A percentile compares a stretch with the other conserved stretches of the same genome.
Evolutionary conservation across 257 asterid genomes (phyloP).

Genomic region (Knoxia roxburghii): DNA sequence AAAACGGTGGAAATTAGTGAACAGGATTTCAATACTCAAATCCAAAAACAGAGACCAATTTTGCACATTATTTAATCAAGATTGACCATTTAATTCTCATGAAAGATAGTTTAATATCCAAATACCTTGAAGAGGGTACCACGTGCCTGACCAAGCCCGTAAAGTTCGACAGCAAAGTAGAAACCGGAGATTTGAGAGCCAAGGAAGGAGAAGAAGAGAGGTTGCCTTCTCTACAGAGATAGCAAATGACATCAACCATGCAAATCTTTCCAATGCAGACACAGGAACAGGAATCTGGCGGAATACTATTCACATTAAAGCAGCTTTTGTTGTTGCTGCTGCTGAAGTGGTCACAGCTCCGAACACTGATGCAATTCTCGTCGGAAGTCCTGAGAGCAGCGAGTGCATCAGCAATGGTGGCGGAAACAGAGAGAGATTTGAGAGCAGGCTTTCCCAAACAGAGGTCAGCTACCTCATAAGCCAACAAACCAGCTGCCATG

Average conservation of each 20-base stretch:
- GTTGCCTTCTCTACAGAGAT: slow-evolving; percentile 53
- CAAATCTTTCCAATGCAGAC: slow-evolving; percentile 66
- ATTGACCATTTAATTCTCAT: not conserved
- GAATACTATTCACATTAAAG: slow-evolving; percentile 7
- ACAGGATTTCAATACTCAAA: not conserved
- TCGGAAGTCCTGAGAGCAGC: slow-evolving; percentile 48
- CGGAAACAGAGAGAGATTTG: slow-evolving; percentile 53
- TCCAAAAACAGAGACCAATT: not conserved
- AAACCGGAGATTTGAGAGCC: slow-evolving; percentile 56
- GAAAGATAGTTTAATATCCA: too few relatives aligned
- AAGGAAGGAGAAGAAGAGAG: slow-evolving; percentile 40
- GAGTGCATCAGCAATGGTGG: slow-evolving; percentile 58
- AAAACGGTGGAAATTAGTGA: not conserved
- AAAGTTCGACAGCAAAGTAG: slow-evolving; percentile 42
- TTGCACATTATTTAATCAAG: not conserved
- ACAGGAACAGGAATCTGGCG: slow-evolving; percentile 40
- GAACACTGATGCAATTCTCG: slow-evolving; percentile 49
- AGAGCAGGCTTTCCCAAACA: slow-evolving; percentile 92
- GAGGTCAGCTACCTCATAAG: slow-evolving; percentile 75
- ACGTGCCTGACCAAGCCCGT: slow-evolving; percentile 50
- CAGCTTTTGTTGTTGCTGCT: slow-evolving; percentile 6
- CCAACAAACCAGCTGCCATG: slow-evolving; percentile 64
- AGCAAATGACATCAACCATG: slow-evolving; percentile 74
- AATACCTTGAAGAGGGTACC: slow-evolving; percentile 63
- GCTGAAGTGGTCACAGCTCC: slow-evolving; percentile 86